Evolutionary conservation across 2,329 filamentous ascomycete genomes (phyloP), one percentile per base, ranked within the genome.

Genomic region (Exophiala oligosperma): DNA sequence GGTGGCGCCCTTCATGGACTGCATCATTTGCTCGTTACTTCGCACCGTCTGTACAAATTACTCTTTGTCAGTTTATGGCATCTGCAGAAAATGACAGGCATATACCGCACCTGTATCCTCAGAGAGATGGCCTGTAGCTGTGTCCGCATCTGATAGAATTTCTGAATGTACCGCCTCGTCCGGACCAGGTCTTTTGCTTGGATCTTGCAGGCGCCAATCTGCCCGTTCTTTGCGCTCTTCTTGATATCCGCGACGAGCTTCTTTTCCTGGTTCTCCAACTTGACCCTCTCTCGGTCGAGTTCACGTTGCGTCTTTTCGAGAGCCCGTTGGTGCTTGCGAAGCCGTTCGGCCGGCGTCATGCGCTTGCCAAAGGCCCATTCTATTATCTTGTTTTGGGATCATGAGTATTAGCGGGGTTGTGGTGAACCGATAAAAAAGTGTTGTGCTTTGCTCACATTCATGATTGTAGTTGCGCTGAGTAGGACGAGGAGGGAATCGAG

Each of bases 341-440:
- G 72, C 66, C 78, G 76, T 71, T 81, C 78, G 59, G 92, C 91
- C 3, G 94, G 93, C 81, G 94, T 99, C 85, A 97, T 95, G 76
- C 94, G 94, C 84, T 97, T 97, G 67, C 94, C 94, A 72, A 99
- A 99, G 40, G 93, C 93, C 92, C 94, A 99, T 84, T 99, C 94
- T 62, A 99, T 84, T 72, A 97, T 91, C 91, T 97, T 52, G 43
- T 17, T 17, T 17, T 17, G 17, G 17, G 17, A 17, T 17, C 17
- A 17, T 17, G 17, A 60, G 63, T 17, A 17, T 17, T 17, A 17
- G 17, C 17, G 28, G 12, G 49, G 23, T 41, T 40, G 17, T 47
- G 17, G 17, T 17, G 17, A 9, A 44, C 49, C 9, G n/a, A 2
- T 37, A 4, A 2, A 9, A 24, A 38, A 21, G 28, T 4, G 23